Base-by-base conservation (phyloP, 208 protist species). In the Phytomonas francai region DNA sequence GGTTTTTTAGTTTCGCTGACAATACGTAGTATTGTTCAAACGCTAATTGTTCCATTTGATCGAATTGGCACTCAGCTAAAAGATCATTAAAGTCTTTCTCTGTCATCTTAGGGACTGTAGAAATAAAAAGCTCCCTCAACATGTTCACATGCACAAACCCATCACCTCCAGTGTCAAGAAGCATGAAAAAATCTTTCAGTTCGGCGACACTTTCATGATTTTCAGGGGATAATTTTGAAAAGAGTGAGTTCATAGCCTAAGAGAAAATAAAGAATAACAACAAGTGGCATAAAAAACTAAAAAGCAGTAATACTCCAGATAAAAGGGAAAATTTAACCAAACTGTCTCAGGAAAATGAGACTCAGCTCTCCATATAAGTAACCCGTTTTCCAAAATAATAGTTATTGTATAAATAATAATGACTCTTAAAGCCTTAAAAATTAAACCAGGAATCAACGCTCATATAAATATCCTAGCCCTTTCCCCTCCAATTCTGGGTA, bases 1-100 rank as follows among this genome's bases (percentile, higher is more conserved):
- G 16, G 36, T 11, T 70, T n/a, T n/a, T 49, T 1, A 86, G n/a
- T 25, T 65, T 83, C n/a, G 36, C 63, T 8, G 79, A 16, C 14
- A 89, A 39, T 0, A 86, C 64, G 59, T 82, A 86, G 54, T 91
- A 93, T 33, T 91, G 81, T 12, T 78, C 69, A 76, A 89, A 91
- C 14, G 79, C 84, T n/a, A 88, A 67, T 6, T 66, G 62, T 31
- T 76, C 71, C 11, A 63, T 42, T 27, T 73, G 65, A 22, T 85
- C 77, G 5, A 86, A 57, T 31, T 74, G 67, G 42, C 64, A 72
- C 28, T 77, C 70, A 42, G 70, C 65, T 11, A 85, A 61, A 45
- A 89, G 58, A 39, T 59, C 33, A 29, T 69, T 39, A 68, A 83
- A 80, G n/a, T 66, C 45, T 22, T 72, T 70, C 12, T 80, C 74